Conservation (phyloP, 495 filamentous ascomycete species). For the Penicillium roqueforti region DNA sequence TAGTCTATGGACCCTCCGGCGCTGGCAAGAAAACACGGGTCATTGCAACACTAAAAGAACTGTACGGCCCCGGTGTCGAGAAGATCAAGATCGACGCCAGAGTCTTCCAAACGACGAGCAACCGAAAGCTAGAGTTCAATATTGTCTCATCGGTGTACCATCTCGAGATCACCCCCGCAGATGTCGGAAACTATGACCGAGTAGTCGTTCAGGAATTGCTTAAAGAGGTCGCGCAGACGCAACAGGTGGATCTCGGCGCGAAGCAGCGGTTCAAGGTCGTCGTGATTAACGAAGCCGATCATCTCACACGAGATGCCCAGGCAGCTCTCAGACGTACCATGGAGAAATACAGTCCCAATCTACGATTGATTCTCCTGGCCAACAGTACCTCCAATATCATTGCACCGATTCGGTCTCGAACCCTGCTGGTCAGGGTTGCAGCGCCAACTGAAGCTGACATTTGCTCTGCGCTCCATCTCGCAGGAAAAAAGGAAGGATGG, state of each 20-base stretch:
- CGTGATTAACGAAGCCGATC: slow-evolving; percentile 98
- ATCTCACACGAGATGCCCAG: slow-evolving; percentile 90
- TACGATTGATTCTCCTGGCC: slow-evolving; percentile 84
- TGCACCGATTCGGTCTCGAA: slow-evolving; percentile 86
- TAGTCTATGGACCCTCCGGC: slow-evolving; percentile 93
- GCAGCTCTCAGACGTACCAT: slow-evolving; percentile 92
- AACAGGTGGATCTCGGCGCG: slow-evolving; percentile 88
- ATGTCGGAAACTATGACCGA: slow-evolving; percentile 94
- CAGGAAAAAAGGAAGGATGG: slow-evolving; percentile 76
- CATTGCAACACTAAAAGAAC: slow-evolving; percentile 85
- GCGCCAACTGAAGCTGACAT: slow-evolving; percentile 86
- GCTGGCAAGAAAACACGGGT: slow-evolving; percentile 98
- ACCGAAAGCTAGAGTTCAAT: slow-evolving; percentile 98
- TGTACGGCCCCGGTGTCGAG: slow-evolving; percentile 88
- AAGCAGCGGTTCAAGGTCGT: slow-evolving; percentile 96
- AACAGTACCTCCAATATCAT: slow-evolving; percentile 98
- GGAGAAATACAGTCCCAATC: slow-evolving; percentile 97
- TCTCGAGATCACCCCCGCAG: slow-evolving; percentile 94
- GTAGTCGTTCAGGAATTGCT: slow-evolving; percentile 93
- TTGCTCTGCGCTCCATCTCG: slow-evolving; percentile 65
- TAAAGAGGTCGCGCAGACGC: slow-evolving; percentile 97
- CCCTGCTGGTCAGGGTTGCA: slow-evolving; percentile 84
- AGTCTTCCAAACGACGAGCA: slow-evolving; percentile 90
- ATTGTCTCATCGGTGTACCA: slow-evolving; percentile 95
- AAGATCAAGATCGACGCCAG: slow-evolving; percentile 97